Conservation (phyloP, 306 rosid species). For the Nissolia schottii region DNA sequence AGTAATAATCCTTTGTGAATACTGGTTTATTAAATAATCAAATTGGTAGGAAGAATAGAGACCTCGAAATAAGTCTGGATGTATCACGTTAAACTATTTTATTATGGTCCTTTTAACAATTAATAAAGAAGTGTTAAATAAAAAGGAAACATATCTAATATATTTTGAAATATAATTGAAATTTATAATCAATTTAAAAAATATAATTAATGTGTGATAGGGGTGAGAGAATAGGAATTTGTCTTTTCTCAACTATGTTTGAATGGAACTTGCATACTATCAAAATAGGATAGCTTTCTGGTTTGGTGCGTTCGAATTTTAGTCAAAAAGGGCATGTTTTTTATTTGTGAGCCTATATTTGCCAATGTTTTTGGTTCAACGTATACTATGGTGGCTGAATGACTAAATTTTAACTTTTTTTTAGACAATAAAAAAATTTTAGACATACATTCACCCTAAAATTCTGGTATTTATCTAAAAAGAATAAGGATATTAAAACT, state of each 20-base stretch:
- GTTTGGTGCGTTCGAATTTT: background rate
- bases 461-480: no score
- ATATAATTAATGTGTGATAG: background rate
- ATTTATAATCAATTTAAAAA: background rate
- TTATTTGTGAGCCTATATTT: background rate
- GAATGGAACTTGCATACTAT: background rate
- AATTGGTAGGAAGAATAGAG: no score
- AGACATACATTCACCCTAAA: background rate
- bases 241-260: background rate
- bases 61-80: no score
- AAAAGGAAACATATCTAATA: background rate
- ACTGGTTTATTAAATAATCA: no score
- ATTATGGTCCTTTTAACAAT: no score
- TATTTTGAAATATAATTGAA: background rate
- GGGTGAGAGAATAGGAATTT: background rate
- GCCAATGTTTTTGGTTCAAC: slow-evolving; percentile 1
- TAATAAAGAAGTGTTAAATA: no score
- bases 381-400: background rate
- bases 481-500: no score
- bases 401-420: background rate
- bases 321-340: slow-evolving; percentile 1
- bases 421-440: background rate
- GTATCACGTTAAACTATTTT: no score
- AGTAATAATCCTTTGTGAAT: no score
- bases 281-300: background rate